Percentiles rank a stretch among this genome's conserved stretches.
Evolutionary conservation across 345 rosid genomes (phyloP).

Genomic region (Triadica sebifera): DNA sequence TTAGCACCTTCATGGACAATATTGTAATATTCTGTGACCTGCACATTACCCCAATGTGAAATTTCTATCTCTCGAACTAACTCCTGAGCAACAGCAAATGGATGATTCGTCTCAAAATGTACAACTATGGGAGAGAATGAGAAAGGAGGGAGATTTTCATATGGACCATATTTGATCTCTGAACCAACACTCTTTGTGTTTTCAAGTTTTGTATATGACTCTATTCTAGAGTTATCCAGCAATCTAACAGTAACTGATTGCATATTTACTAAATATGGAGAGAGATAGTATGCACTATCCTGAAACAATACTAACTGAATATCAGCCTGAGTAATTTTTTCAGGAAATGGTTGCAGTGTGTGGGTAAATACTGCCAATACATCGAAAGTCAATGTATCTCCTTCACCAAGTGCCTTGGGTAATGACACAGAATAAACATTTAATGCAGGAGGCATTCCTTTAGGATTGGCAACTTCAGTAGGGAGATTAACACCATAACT

Average conservation of each 20-base stretch:
- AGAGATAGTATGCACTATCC: slow-evolving; percentile 71
- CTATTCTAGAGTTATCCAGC: slow-evolving; percentile 61
- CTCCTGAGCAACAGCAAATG: slow-evolving; percentile 75
- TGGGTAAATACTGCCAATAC: slow-evolving; percentile 63
- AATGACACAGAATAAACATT: slow-evolving; percentile 56
- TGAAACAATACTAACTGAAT: slow-evolving; percentile 79
- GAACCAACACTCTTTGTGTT: slow-evolving; percentile 59
- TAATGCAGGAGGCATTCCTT: slow-evolving; percentile 62
- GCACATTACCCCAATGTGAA: slow-evolving; percentile 96
- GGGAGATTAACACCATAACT: slow-evolving; percentile 44
- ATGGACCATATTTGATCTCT: slow-evolving; percentile 90
- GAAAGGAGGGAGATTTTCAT: slow-evolving; percentile 62
- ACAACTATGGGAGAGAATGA: slow-evolving; percentile 63
- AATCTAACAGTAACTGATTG: slow-evolving; percentile 73
- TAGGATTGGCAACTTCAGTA: slow-evolving; percentile 31
- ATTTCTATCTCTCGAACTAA: slow-evolving; percentile 85
- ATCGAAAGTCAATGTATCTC: slow-evolving; percentile 60
- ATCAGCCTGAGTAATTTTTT: slow-evolving; percentile 80
- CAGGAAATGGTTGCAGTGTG: slow-evolving; percentile 71
- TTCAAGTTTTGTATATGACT: slow-evolving; percentile 75
- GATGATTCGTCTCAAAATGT: slow-evolving; percentile 85
- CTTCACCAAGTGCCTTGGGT: slow-evolving; percentile 54
- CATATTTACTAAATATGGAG: slow-evolving; percentile 67
- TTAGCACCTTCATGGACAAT: slow-evolving; percentile 76
- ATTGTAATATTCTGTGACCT: slow-evolving; percentile 80